phyloP scores from a whole-genome alignment of 768 basidiomycete genomes.

The Mycena maculata region DNA sequence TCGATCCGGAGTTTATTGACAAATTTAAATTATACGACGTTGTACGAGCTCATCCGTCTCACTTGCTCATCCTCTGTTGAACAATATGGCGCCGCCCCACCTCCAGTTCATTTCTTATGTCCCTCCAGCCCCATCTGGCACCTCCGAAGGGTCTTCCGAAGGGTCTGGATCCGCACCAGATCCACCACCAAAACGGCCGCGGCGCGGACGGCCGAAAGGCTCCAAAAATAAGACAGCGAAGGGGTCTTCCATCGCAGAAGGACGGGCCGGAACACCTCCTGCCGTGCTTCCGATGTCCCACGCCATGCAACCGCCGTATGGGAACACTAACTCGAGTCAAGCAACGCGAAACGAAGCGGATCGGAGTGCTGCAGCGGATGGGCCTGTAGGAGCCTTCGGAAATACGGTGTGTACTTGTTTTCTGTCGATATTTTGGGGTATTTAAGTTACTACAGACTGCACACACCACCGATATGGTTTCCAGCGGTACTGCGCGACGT shows the following conservation, averaged over 20 bases:
- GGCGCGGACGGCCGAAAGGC: constrained; percentile 7
- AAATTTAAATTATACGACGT: too few species aligned
- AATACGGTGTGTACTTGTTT: neutral
- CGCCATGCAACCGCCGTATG: neutral
- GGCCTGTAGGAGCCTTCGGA: neutral
- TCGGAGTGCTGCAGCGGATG: neutral
- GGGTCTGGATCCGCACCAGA: constrained; percentile 2
- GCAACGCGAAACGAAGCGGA: neutral
- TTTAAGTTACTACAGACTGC: too few species aligned
- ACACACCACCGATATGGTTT: too few species aligned
- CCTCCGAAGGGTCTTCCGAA: constrained; percentile 2
- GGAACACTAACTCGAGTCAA: neutral
- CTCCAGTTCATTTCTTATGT: constrained; percentile 7
- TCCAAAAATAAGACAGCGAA: constrained; percentile 9
- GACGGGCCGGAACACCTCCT: neutral
- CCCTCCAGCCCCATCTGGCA: neutral
- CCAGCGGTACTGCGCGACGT: neutral
- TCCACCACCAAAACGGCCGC: neutral
- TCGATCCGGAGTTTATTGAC: too few species aligned
- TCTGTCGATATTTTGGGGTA: too few species aligned
- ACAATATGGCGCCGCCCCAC: neutral
- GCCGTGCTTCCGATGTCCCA: neutral
- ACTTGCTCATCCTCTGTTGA: neutral
- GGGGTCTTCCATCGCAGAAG: neutral
- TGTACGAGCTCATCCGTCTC: neutral